These are phyloP conservation scores for Ligustrum vulgare DNA, from an alignment of 257 asterid species.

Conservation along the genomic window DNA sequence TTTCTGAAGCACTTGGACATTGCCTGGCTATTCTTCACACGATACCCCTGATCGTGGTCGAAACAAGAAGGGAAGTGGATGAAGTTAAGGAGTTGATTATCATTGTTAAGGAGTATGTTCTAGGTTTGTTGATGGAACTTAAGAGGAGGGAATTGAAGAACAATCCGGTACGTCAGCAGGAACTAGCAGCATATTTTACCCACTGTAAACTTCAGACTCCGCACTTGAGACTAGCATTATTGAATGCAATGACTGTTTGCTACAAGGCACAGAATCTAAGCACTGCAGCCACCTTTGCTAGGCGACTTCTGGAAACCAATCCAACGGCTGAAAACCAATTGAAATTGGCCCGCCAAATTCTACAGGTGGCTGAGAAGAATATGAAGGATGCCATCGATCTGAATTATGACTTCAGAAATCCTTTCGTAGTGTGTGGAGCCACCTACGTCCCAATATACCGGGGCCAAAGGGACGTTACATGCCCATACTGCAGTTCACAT, in stretches of 20 bases:
- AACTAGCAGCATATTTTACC: constrained; percentile 55
- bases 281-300: constrained; percentile 52
- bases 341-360: constrained; percentile 38
- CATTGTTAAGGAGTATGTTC: constrained; percentile 47
- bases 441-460: constrained; percentile 53
- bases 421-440: constrained; percentile 54
- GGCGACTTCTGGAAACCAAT: constrained; percentile 49
- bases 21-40: constrained; percentile 42
- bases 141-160: constrained; percentile 41
- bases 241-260: constrained; percentile 41
- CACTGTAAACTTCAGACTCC: constrained; percentile 48
- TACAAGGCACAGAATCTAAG: constrained; percentile 36
- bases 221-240: constrained; percentile 45
- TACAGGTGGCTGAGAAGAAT: constrained; percentile 42
- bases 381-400: constrained; percentile 40
- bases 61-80: constrained; percentile 50
- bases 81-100: constrained; percentile 47
- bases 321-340: constrained; percentile 38
- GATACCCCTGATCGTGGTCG: constrained; percentile 48
- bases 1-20: constrained; percentile 40
- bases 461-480: constrained; percentile 49
- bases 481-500: constrained; percentile 48
- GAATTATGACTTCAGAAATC: constrained; percentile 53
- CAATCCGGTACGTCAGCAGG: constrained; percentile 51
- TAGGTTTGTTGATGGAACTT: constrained; percentile 46